Conservation (phyloP, 768 basidiomycete genomes). For the Cystoderma amianthinum region DNA sequence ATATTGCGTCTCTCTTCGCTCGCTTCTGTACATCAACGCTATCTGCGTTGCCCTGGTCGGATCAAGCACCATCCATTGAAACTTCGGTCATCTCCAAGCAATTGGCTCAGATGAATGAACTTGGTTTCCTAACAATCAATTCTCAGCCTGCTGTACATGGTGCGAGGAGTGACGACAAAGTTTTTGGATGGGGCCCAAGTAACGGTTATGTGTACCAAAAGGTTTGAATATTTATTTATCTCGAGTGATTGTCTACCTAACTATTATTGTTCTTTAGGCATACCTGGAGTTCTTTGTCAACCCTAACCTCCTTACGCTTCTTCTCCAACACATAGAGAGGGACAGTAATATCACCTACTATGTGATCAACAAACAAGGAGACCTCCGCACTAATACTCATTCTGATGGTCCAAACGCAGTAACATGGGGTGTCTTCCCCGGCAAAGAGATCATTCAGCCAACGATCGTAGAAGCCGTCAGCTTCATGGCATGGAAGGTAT, state of each 20-base stretch:
- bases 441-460: conserved; percentile 93
- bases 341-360: conserved; percentile 93
- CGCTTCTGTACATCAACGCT: conserved; percentile 76
- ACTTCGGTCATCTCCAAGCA: conserved; percentile 74
- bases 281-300: conserved; percentile 95
- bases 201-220: conserved; percentile 97
- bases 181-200: conserved; percentile 89
- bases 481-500: conserved; percentile 97
- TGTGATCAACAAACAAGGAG: conserved; percentile 93
- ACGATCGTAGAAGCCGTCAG: conserved; percentile 96
- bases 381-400: conserved; percentile 90
- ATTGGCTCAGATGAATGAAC: conserved; percentile 79
- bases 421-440: conserved; percentile 97
- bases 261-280: conserved; percentile 51
- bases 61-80: conserved; percentile 79
- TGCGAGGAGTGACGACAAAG: conserved; percentile 73
- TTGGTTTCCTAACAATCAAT: conserved; percentile 96
- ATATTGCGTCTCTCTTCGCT: conserved; percentile 70
- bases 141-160: conserved; percentile 96
- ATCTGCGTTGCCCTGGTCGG: conserved; percentile 89
- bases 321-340: conserved; percentile 77
- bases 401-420: conserved; percentile 97
- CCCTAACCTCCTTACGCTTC: conserved; percentile 61
- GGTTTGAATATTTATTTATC: conserved; percentile 27
- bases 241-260: conserved; percentile 1